Evolutionary conservation across 495 filamentous ascomycete species (phyloP).

Genomic region (Neurospora pannonica): DNA sequence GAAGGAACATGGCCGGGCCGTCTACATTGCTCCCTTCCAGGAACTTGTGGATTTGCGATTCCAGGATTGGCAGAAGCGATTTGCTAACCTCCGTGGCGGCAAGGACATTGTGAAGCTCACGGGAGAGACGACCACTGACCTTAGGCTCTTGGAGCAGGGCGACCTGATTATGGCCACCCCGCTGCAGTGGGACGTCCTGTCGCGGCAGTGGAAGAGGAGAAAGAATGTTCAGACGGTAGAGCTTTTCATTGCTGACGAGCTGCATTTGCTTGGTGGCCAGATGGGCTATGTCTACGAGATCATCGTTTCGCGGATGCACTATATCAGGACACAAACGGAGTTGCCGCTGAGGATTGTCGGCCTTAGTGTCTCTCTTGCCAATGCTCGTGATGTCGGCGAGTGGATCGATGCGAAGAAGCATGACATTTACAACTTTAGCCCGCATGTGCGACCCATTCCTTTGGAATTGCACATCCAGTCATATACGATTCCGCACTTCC

Average conservation of each 20-base stretch:
- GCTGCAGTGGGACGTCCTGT: conserved; percentile 89
- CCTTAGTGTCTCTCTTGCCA: conserved; percentile 85
- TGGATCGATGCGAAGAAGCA: conserved; percentile 99
- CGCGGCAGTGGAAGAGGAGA: conserved; percentile 87
- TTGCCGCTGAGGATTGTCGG: conserved; percentile 80
- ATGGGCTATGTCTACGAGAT: conserved; percentile 90
- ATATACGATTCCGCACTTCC: conserved; percentile 92
- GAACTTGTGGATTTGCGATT: conserved; percentile 76
- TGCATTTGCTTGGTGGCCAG: conserved; percentile 90
- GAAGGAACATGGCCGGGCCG: conserved; percentile 63
- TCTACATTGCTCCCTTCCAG: conserved; percentile 95
- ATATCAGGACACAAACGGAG: conserved; percentile 82
- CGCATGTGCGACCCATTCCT: conserved; percentile 75
- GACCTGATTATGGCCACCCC: conserved; percentile 93
- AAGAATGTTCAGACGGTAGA: conserved; percentile 90
- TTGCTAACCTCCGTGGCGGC: conserved; percentile 64
- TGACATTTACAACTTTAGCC: conserved; percentile 97
- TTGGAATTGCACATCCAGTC: conserved; percentile 93
- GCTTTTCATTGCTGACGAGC: conserved; percentile 90
- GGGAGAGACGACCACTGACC: conserved; percentile 83
- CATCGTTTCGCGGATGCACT: conserved; percentile 94
- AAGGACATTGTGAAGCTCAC: conserved; percentile 92
- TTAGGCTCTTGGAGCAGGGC: conserved; percentile 78
- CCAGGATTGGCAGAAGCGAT: conserved; percentile 73
- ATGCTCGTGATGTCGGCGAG: conserved; percentile 88